These are phyloP conservation scores for Blastosporella zonata DNA, from an alignment of 1,284 basidiomycete genomes.

Conservation along the genomic window DNA sequence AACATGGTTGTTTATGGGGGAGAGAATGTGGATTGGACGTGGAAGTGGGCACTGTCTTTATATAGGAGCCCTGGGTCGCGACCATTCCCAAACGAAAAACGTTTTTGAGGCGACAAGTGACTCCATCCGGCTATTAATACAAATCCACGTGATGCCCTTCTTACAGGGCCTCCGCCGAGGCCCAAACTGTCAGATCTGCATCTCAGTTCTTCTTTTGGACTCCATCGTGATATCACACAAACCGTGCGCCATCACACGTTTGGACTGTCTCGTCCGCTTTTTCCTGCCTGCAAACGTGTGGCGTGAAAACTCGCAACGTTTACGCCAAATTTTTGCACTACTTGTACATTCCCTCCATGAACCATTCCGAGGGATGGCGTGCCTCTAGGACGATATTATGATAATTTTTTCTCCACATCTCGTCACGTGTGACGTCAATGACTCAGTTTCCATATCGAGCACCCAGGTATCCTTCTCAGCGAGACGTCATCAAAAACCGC, in stretches of 20 bases:
- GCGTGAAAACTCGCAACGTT: constrained; percentile 24
- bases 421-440: constrained; percentile 15
- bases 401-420: constrained; percentile 1
- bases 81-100: constrained; percentile 32
- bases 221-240: constrained; percentile 18
- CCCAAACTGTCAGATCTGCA: constrained; percentile 16
- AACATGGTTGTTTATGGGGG: constrained; percentile 47
- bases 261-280: constrained; percentile 14
- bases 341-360: background rate
- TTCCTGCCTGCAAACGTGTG: constrained; percentile 25
- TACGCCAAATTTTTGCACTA: constrained; percentile 8
- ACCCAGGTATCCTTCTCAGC: background rate
- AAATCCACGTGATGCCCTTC: constrained; percentile 20
- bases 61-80: constrained; percentile 31
- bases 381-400: background rate
- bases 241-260: constrained; percentile 29
- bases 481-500: constrained; percentile 1
- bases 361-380: background rate
- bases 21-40: constrained; percentile 16
- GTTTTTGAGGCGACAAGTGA: constrained; percentile 31
- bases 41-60: constrained; percentile 22
- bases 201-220: background rate
- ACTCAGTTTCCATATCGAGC: constrained; percentile 12
- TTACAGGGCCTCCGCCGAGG: constrained; percentile 18
- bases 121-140: constrained; percentile 27